These are phyloP conservation scores for Chimonanthus salicifolius DNA, from an alignment of 164 flowering plant genomes.

Conservation along the genomic window DNA sequence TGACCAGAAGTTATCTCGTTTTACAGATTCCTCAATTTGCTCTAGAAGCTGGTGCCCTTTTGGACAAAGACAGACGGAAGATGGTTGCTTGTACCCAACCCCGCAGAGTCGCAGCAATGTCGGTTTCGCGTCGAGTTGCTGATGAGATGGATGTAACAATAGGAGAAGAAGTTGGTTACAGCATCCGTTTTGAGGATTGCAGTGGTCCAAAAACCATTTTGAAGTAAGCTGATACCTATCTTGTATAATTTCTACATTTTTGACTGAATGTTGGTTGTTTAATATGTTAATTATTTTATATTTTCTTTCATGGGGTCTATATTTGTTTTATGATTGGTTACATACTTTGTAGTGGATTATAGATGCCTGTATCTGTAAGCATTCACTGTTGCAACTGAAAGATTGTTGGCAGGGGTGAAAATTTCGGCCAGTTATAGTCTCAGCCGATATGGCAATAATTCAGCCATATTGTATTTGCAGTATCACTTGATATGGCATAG, in stretches of 20 bases:
- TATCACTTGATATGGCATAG: too few relatives aligned
- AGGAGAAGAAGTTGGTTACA: constrained; percentile 99
- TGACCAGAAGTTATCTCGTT: neutral
- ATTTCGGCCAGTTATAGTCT: too few relatives aligned
- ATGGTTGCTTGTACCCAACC: constrained; percentile 96
- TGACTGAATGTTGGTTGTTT: neutral
- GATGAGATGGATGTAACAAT: constrained; percentile 97
- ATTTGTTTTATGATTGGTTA: neutral
- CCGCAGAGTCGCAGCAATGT: constrained; percentile 98
- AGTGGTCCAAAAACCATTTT: constrained; percentile 75
- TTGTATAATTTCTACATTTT: neutral
- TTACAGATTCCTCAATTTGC: constrained; percentile 95
- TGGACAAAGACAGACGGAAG: constrained; percentile 46
- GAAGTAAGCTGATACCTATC: constrained; percentile 45
- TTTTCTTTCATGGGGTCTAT: neutral
- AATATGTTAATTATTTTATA: neutral
- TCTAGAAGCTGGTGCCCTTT: constrained; percentile 50
- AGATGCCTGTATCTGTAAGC: too few relatives aligned
- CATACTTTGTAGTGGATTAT: too few relatives aligned
- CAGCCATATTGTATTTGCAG: too few relatives aligned
- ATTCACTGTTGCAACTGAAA: too few relatives aligned
- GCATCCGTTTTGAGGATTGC: constrained; percentile 96
- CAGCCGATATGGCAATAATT: too few relatives aligned
- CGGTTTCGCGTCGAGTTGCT: constrained; percentile 94
- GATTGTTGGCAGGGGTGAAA: too few relatives aligned